Conservation (phyloP, 345 rosid genomes). For the Brassica rapa region DNA sequence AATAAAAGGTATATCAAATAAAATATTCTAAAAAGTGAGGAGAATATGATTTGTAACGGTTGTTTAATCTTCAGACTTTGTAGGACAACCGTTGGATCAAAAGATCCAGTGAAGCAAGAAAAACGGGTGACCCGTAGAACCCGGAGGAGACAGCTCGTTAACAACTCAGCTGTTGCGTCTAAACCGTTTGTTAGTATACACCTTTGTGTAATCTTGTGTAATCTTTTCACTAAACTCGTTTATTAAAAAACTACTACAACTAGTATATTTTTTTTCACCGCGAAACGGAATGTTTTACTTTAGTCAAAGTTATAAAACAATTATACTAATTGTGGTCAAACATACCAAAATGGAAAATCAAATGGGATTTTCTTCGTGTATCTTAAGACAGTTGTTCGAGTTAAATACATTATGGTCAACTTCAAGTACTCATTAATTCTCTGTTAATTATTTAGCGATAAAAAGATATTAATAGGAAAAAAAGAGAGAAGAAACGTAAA, state of each 20-base stretch:
- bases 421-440: not conserved
- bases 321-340: not conserved
- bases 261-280: not conserved
- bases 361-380: not conserved
- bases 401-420: not conserved
- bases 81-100: conserved; percentile 29
- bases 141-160: conserved; percentile 29
- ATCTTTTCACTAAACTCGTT: not conserved
- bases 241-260: too few species aligned
- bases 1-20: not conserved
- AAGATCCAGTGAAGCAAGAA: not conserved
- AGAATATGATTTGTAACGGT: conserved; percentile 38
- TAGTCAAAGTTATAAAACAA: not conserved
- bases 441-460: not conserved
- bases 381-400: not conserved
- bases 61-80: not conserved
- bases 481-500: conserved; percentile 34
- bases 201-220: not conserved
- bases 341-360: not conserved
- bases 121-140: conserved; percentile 26
- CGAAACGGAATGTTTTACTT: not conserved
- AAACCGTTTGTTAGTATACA: conserved; percentile 7
- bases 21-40: not conserved
- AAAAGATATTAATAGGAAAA: not conserved
- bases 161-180: conserved; percentile 17